Base-by-base conservation (phyloP, 1,284 basidiomycete species). In the Neotropicomus parvogracilis region DNA sequence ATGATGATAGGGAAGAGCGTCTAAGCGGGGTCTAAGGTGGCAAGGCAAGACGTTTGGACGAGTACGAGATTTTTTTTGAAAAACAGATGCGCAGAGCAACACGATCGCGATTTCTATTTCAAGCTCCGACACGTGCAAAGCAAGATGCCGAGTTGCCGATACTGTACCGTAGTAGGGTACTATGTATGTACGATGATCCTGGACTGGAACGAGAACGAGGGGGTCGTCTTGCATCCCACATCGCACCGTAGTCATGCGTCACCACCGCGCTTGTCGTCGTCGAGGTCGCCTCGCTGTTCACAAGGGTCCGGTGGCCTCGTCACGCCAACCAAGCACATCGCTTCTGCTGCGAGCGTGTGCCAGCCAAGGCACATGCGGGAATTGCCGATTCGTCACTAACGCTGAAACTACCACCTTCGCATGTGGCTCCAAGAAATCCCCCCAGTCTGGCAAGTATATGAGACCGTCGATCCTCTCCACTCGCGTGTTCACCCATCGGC, bases 81-180 rank as follows among this genome's bases (percentile, higher is more conserved):
- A 71, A 72, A 64, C 54, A 60, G 65, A 63, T 54, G 34, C 6
- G 27, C 32, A 28, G 28, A 14, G 46, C 14, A 45, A 46, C 57
- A 38, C 55, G 46, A 63, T 67, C 59, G 46, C 52, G 52, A 54
- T 64, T 50, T 28, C 13, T 33, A 49, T 63, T 75, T 66, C 55
- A 67, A 68, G 52, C 74, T 73, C 72, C 74, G 74, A 68, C 31
- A 26, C 47, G 49, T 48, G 46, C 2, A 43, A 42, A 47, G 21
- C 21, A 0, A 12, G 9, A 21, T 45, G 44, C 45, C 38, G 45
- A 41, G 45, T 28, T 35, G 38, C 45, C 45, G 45, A 8, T 8
- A 14, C 4, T n/a, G n/a, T n/a, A n/a, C n/a, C n/a, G n/a, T n/a
- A n/a, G n/a, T n/a, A n/a, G n/a, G n/a, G n/a, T n/a, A n/a, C 24